phyloP scores from a whole-genome alignment of 176 grass and related monocot genomes.

The Musa itinerans region DNA sequence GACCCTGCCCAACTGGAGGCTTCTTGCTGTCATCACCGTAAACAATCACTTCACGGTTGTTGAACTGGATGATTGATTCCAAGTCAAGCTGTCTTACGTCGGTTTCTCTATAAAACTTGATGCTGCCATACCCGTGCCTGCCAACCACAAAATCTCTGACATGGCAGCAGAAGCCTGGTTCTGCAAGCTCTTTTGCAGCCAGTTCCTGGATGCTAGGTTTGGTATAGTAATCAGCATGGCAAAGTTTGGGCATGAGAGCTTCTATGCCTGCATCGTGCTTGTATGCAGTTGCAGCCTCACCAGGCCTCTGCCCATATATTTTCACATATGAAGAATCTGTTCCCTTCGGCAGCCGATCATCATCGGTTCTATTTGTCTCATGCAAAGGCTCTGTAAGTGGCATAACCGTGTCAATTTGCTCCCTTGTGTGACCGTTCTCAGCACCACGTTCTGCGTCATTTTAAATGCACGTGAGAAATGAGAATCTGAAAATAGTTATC shows the following conservation, averaged over 20 bases:
- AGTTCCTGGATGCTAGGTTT: slow-evolving; percentile 63
- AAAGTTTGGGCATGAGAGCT: slow-evolving; percentile 58
- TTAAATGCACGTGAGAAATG: neutral
- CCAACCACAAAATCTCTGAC: slow-evolving; percentile 76
- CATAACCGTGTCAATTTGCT: slow-evolving; percentile 11
- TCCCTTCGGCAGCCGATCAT: slow-evolving; percentile 15
- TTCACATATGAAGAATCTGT: slow-evolving; percentile 1
- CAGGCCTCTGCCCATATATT: slow-evolving; percentile 13
- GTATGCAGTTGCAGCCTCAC: slow-evolving; percentile 11
- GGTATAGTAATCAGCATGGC: slow-evolving; percentile 60
- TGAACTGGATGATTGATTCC: slow-evolving; percentile 62
- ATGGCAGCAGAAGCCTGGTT: slow-evolving; percentile 52
- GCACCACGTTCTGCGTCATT: slow-evolving; percentile 23
- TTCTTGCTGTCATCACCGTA: slow-evolving; percentile 76
- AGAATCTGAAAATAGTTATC: too few relatives aligned
- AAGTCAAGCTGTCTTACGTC: slow-evolving; percentile 66
- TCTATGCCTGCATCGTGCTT: slow-evolving; percentile 33
- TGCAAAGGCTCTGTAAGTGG: slow-evolving; percentile 18
- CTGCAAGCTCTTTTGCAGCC: slow-evolving; percentile 60
- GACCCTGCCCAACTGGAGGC: slow-evolving; percentile 62
- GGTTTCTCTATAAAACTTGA: slow-evolving; percentile 69
- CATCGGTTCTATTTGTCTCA: slow-evolving; percentile 28
- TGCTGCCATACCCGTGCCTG: slow-evolving; percentile 60
- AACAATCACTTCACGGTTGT: slow-evolving; percentile 71
- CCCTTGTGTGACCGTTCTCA: slow-evolving; percentile 16